Base-by-base conservation (phyloP, 768 basidiomycete genomes). In the Clitopilus hobsonii region DNA sequence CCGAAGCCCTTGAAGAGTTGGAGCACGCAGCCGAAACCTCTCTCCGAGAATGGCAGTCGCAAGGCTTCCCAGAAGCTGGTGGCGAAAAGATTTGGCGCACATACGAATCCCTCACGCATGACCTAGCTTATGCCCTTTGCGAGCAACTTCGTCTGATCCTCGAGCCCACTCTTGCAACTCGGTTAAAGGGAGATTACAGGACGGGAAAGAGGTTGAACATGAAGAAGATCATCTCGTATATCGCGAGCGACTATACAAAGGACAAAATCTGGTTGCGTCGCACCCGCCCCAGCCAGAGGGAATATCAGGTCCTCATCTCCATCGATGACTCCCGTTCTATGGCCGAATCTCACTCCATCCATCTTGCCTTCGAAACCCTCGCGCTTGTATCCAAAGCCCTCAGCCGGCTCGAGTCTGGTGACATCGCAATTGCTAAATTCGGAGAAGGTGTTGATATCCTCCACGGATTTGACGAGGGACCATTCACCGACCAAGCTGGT, bases 201-300 rank as follows among this genome's bases (percentile, higher is more conserved):
- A 95, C 92, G 0, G 97, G 97, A 52, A 99, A 99, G 72, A 82
- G 96, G 18, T 81, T 99, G 26, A 98, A 98, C 71, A 98, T 98
- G 96, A 94, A 95, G 69, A 95, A 95, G 72, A 93, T 98, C 68
- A 95, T 99, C 57, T 85, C 91, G 2, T 98, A 96, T 76, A 95
- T 99, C 57, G 96, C 97, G 29, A 92, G 89, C 72, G 97, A 99
- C 72, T 99, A 92, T 76, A 98, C 95, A 51, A 98, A 98, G 69
- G 96, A 99, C 79, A 95, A 95, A 72, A 98, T 98, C 60, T 99
- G 97, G 97, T 77, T 98, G 29, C 88, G 96, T 23, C 83, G 97
- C 20, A 97, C 95, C 3, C 86, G 89, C 50, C 96, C 97, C 5
- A 94, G 91, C 66, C 86, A 91, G 63, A 82, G 97, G 49, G 95